Conservation (phyloP, 805 yeast species). For the Candida glaebosa region DNA sequence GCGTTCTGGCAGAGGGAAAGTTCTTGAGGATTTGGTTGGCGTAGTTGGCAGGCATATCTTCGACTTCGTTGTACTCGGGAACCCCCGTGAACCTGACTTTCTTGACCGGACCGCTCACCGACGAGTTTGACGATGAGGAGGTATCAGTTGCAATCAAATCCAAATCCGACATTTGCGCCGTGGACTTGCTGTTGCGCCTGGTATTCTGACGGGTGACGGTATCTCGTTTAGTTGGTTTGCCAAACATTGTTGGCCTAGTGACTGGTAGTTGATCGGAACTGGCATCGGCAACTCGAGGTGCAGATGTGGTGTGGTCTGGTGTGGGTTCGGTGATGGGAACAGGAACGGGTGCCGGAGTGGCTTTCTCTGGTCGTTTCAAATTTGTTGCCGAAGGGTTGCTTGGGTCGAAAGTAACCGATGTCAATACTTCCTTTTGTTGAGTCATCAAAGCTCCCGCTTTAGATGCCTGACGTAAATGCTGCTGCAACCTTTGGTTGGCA, state of each 20-base stretch:
- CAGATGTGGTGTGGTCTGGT: conserved; percentile 2
- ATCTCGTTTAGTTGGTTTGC: conserved; percentile 13
- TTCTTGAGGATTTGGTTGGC: conserved; percentile 33
- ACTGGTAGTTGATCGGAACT: background rate
- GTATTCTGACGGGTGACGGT: conserved; percentile 28
- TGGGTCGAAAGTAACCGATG: conserved; percentile 39
- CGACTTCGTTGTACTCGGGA: conserved; percentile 47
- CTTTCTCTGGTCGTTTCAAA: conserved; percentile 15
- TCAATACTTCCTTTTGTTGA: conserved; percentile 33
- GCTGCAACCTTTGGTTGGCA: conserved; percentile 38
- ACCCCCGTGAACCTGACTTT: conserved; percentile 54
- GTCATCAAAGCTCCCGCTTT: conserved; percentile 34
- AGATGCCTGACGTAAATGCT: conserved; percentile 36
- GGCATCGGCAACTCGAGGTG: conserved; percentile 1
- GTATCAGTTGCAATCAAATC: conserved; percentile 1
- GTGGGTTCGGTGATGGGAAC: conserved; percentile 3
- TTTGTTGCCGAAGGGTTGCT: conserved; percentile 25
- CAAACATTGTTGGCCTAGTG: conserved; percentile 6
- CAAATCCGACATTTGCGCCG: conserved; percentile 9
- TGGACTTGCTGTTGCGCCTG: conserved; percentile 25
- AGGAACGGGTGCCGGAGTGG: conserved; percentile 4
- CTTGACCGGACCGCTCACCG: conserved; percentile 20
- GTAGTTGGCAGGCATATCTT: conserved; percentile 51
- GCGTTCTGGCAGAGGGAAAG: conserved; percentile 33
- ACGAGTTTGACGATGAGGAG: conserved; percentile 2